Percentiles rank a stretch among this genome's conserved stretches.
These are phyloP conservation scores for Volvariella surrecta DNA, from an alignment of 1,284 basidiomycete species.

Conservation along the genomic window DNA sequence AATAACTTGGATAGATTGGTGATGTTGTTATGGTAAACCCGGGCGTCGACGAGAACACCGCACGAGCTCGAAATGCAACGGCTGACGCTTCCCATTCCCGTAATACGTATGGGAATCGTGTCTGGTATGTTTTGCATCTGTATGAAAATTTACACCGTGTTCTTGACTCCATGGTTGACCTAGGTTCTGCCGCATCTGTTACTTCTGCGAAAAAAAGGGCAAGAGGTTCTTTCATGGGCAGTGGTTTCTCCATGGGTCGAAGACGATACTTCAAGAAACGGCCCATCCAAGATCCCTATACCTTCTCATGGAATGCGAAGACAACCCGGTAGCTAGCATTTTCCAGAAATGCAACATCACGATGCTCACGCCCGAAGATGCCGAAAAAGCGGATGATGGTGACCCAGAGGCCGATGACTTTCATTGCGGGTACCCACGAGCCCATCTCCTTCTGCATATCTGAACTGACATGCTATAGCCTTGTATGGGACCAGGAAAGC, in stretches of 20 bases:
- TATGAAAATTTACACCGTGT: neutral
- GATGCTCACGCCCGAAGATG: constrained; percentile 28
- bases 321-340: constrained; percentile 28
- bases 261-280: constrained; percentile 48
- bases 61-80: constrained; percentile 22
- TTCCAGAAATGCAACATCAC: constrained; percentile 41
- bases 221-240: constrained; percentile 39
- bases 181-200: constrained; percentile 62
- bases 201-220: constrained; percentile 32
- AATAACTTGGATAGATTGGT: constrained; percentile 37
- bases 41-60: constrained; percentile 18
- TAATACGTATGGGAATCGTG: constrained; percentile 38
- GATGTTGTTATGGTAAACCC: constrained; percentile 45
- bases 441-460: neutral
- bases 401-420: constrained; percentile 37
- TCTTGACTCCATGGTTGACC: neutral
- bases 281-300: constrained; percentile 58
- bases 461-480: constrained; percentile 17
- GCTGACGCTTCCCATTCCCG: constrained; percentile 28
- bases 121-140: constrained; percentile 34
- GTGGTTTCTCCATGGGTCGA: constrained; percentile 61
- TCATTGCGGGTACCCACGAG: constrained; percentile 38
- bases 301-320: constrained; percentile 44
- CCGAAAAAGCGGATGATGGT: constrained; percentile 34
- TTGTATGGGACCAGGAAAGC: constrained; percentile 36